Conservation (phyloP, 2,329 filamentous ascomycete genomes). For the Phyllosticta citrichinensis region DNA sequence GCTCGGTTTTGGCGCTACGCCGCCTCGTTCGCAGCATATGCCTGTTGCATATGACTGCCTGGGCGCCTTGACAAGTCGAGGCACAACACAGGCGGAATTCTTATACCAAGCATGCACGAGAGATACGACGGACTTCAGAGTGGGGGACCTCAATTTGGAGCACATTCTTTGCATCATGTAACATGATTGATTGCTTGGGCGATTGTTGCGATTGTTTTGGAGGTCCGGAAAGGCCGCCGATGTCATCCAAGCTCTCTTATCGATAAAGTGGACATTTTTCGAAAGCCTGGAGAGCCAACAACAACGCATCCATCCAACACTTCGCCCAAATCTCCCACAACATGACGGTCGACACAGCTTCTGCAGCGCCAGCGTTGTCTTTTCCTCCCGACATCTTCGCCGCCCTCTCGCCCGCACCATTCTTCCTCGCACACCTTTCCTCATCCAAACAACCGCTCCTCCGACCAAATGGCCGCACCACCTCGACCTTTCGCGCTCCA, state of each 20-base stretch:
- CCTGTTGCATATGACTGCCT: too few relatives aligned
- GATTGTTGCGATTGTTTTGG: too few relatives aligned
- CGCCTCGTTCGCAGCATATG: too few relatives aligned
- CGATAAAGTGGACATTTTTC: neutral
- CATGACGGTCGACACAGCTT: constrained; percentile 4
- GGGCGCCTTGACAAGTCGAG: too few relatives aligned
- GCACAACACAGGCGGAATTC: too few relatives aligned
- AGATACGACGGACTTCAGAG: too few relatives aligned
- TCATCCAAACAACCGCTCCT: constrained; percentile 43
- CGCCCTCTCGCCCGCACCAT: constrained; percentile 79
- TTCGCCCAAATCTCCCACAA: neutral
- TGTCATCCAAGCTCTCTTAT: neutral
- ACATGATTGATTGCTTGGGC: too few relatives aligned
- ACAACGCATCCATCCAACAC: neutral
- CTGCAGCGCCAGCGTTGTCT: constrained; percentile 27
- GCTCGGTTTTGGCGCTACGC: too few relatives aligned
- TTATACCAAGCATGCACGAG: too few relatives aligned
- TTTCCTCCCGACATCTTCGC: constrained; percentile 66
- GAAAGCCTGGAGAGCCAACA: neutral
- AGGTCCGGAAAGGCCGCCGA: neutral
- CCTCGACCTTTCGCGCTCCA: constrained; percentile 59
- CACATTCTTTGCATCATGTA: too few relatives aligned
- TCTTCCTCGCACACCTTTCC: constrained; percentile 73
- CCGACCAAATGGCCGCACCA: constrained; percentile 72
- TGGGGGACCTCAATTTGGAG: too few relatives aligned